Evolutionary conservation across 805 yeast genomes (phyloP).

Genomic region (Yamadazyma laniorum): DNA sequence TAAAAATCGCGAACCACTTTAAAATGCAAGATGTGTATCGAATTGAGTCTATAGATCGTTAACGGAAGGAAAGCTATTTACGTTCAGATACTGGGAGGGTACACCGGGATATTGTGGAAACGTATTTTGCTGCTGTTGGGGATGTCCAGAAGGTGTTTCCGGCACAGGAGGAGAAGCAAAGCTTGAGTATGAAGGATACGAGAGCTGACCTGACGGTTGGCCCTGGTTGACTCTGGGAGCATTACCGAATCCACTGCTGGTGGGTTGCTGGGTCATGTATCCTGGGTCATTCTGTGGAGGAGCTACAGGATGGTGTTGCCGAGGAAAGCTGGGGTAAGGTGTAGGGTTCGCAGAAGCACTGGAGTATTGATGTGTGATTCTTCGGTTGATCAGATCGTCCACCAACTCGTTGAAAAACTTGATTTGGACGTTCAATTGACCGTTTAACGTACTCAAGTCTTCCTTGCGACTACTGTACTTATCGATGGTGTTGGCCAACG

Average conservation of each 20-base stretch:
- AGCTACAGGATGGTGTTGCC: conserved; percentile 9
- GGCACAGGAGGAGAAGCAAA: no score
- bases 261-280: conserved; percentile 20
- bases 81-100: conserved; percentile 31
- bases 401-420: conserved; percentile 65
- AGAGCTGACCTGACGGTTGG: background rate
- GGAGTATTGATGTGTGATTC: conserved; percentile 15
- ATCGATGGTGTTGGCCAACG: conserved; percentile 71
- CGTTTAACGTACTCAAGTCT: conserved; percentile 70
- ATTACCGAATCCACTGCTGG: conserved; percentile 44
- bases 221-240: background rate
- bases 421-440: conserved; percentile 68
- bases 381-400: conserved; percentile 41
- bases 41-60: conserved; percentile 17
- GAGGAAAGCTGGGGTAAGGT: conserved; percentile 14
- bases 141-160: no score
- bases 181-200: background rate
- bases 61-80: conserved; percentile 27
- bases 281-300: background rate
- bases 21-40: background rate
- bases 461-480: conserved; percentile 74
- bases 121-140: background rate
- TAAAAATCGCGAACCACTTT: background rate
- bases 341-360: conserved; percentile 1
- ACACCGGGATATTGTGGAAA: no score